Conservation (phyloP, 805 yeast genomes). For the Metschnikowia vanudenii region DNA sequence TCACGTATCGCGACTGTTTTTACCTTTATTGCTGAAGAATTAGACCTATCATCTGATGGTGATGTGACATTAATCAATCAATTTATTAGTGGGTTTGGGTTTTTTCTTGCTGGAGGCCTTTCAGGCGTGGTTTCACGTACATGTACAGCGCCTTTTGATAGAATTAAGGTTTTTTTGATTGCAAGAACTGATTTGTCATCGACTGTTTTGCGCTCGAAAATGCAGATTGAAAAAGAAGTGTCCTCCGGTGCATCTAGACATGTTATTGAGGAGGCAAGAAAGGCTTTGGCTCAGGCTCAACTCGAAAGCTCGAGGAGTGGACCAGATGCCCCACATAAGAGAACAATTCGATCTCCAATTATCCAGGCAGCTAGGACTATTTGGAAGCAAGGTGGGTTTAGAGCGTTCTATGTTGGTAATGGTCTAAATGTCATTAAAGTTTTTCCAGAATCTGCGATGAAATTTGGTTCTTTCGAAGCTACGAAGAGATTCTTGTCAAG, state of each 20-base stretch:
- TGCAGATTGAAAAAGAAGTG: conserved; percentile 38
- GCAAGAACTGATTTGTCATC: conserved; percentile 84
- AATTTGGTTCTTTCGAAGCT: conserved; percentile 92
- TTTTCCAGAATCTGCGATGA: conserved; percentile 96
- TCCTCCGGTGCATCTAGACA: conserved; percentile 36
- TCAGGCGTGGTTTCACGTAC: conserved; percentile 96
- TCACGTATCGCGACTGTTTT: conserved; percentile 81
- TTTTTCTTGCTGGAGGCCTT: conserved; percentile 89
- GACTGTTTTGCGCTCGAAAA: conserved; percentile 59
- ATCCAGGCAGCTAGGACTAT: conserved; percentile 76
- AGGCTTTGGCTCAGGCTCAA: conserved; percentile 28
- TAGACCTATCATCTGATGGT: conserved; percentile 84
- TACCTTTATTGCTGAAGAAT: conserved; percentile 72
- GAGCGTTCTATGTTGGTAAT: conserved; percentile 90
- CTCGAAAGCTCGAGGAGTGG: conserved; percentile 30
- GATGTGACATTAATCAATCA: conserved; percentile 84
- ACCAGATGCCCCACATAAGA: conserved; percentile 41
- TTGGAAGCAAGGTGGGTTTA: conserved; percentile 85
- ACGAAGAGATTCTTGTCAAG: conserved; percentile 71
- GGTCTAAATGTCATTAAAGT: conserved; percentile 92
- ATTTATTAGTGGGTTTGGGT: conserved; percentile 80
- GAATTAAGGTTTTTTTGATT: conserved; percentile 89
- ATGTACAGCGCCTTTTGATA: conserved; percentile 94
- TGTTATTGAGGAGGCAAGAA: conserved; percentile 35
- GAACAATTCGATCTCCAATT: conserved; percentile 66